These are phyloP conservation scores for Smittium culicis DNA, from an alignment of 371 early-diverging fungal genomes.

Conservation along the genomic window DNA sequence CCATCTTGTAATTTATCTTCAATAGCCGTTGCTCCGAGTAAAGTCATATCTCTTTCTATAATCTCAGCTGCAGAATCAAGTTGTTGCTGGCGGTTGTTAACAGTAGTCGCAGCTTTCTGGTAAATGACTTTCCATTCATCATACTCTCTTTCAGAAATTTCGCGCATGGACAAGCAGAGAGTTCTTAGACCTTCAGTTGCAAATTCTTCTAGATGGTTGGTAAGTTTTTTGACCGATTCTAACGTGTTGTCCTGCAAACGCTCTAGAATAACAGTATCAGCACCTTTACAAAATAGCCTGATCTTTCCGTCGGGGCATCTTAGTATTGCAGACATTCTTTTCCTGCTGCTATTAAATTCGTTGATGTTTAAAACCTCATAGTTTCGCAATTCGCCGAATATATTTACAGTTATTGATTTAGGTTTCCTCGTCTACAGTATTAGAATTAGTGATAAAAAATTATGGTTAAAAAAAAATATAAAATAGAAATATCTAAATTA, in stretches of 20 bases:
- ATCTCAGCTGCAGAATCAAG: conserved; percentile 83
- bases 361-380: conserved; percentile 85
- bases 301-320: conserved; percentile 80
- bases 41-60: conserved; percentile 80
- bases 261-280: conserved; percentile 95
- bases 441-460: too few species aligned
- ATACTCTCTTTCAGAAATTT: conserved; percentile 79
- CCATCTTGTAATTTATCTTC: conserved; percentile 98
- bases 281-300: conserved; percentile 93
- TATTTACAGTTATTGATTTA: conserved; percentile 60
- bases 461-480: not conserved
- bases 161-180: conserved; percentile 84
- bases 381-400: conserved; percentile 48
- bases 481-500: not conserved
- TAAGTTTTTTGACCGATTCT: conserved; percentile 47
- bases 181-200: conserved; percentile 87
- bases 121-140: conserved; percentile 65
- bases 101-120: conserved; percentile 74
- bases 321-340: conserved; percentile 92
- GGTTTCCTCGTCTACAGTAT: conserved; percentile 37
- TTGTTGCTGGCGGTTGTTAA: conserved; percentile 72
- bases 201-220: conserved; percentile 64
- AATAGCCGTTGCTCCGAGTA: conserved; percentile 95
- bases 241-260: conserved; percentile 54
- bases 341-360: conserved; percentile 95